Base-by-base conservation (phyloP, 2,329 filamentous ascomycete species). In the Ploettnerulaceae sp. region DNA sequence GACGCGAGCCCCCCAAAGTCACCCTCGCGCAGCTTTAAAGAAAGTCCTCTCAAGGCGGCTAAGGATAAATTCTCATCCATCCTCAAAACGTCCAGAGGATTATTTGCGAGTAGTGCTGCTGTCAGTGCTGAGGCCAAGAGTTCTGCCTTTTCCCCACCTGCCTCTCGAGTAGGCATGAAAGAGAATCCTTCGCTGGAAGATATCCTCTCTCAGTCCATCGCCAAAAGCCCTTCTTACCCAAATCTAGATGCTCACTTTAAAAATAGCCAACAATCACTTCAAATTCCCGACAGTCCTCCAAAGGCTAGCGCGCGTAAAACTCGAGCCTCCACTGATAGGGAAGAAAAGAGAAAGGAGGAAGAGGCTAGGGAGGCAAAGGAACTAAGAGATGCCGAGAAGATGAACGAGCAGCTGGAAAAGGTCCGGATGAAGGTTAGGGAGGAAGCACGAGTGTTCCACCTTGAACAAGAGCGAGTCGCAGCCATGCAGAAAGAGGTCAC, bases 21-120 rank as follows among this genome's bases (percentile, higher is more conserved):
- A 1, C 77, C 77, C 0, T 71, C 75, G 4, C 69, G 77, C 45
- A 69, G 64, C 38, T 72, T 78, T 57, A 72, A 75, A 6, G 89
- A 94, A 56, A 91, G 85, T 48, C 89, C 89, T 4, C 67, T 96
- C 49, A 95, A 90, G 66, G 89, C 93, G 41, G 90, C 93, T 21
- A 97, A 95, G 69, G 88, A 86, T 61, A 94, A 89, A 64, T 73
- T 97, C 37, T 94, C 91, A 36, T 95, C 90, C 7, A 89, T 95
- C 49, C 73, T 96, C 58, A 90, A 89, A 67, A 86, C 84, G 45
- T 93, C 90, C 3, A 91, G 86, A 65, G 87, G 84, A 11, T 77
- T 96, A 38, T 83, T 96, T 53, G 88, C 84, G 14, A 94, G 86
- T 56, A 91, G 79, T 56, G 79, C 79, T 2, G 77, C 74, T 12